Evolutionary conservation across 2,329 filamentous ascomycete species (phyloP).

Genomic region (Colletotrichum sp.): DNA sequence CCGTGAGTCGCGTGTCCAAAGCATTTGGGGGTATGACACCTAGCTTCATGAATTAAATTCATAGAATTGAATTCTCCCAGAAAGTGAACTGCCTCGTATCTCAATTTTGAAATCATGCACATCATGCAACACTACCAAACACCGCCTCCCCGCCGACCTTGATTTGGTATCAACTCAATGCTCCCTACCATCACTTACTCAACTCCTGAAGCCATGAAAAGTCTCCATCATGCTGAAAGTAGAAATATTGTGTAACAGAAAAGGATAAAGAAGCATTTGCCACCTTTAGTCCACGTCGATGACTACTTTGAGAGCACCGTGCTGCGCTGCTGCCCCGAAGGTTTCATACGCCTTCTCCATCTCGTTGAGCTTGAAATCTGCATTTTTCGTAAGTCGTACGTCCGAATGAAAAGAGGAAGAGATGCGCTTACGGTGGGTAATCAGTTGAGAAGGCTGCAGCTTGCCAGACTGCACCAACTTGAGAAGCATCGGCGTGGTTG

Average conservation of each 20-base stretch:
- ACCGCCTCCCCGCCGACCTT: neutral
- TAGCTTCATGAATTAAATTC: accelerated
- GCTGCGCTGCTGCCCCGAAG: slow-evolving; percentile 45
- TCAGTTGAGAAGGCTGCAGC: slow-evolving; percentile 45
- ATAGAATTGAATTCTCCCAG: too few relatives aligned
- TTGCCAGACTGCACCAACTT: slow-evolving; percentile 47
- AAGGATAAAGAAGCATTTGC: neutral
- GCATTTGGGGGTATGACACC: too few relatives aligned
- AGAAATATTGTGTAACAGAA: accelerated
- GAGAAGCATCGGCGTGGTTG: slow-evolving; percentile 53
- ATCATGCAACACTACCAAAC: neutral
- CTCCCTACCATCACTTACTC: neutral
- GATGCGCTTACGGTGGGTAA: slow-evolving; percentile 46
- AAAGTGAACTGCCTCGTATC: neutral
- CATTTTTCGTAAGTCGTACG: neutral
- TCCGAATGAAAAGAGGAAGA: neutral
- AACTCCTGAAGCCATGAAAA: neutral
- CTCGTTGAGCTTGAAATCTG: slow-evolving; percentile 46
- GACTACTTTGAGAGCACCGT: slow-evolving; percentile 48
- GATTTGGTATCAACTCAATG: neutral
- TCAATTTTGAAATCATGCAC: neutral
- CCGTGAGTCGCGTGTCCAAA: too few relatives aligned
- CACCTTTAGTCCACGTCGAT: slow-evolving; percentile 30
- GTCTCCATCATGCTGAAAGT: neutral
- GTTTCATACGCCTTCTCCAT: slow-evolving; percentile 49